phyloP scores from a whole-genome alignment of 169 alveolate genomes.

The Babesia ovis region DNA sequence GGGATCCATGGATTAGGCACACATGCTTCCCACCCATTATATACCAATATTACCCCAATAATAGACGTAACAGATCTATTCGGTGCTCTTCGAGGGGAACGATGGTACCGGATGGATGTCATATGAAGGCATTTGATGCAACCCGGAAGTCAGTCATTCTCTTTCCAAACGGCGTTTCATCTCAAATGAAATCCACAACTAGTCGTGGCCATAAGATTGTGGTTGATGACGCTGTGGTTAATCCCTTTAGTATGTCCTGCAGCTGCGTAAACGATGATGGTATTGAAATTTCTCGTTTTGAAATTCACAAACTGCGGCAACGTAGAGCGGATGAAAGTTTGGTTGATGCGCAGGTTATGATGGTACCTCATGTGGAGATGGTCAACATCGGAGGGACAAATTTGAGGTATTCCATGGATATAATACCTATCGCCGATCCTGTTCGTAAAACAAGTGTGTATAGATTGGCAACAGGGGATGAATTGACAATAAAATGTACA shows the following conservation, averaged over 20 bases:
- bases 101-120: background rate
- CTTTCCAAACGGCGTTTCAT: background rate
- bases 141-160: background rate
- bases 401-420: background rate
- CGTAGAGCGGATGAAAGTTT: background rate
- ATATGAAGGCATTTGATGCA: background rate
- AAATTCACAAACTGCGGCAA: background rate
- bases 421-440: background rate
- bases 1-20: background rate
- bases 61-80: background rate
- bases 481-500: background rate
- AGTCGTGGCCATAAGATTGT: background rate
- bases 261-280: constrained; percentile 11
- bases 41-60: background rate
- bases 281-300: background rate
- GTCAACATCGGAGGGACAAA: background rate
- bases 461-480: background rate
- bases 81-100: background rate
- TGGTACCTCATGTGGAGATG: constrained; percentile 1
- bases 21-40: background rate
- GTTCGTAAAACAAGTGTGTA: background rate
- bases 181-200: background rate
- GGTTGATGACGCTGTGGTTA: background rate
- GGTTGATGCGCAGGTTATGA: background rate
- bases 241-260: constrained; percentile 1